A percentile compares a stretch with the other conserved stretches of the same genome.
Evolutionary conservation across 2,329 filamentous ascomycete species (phyloP).

Genomic region (Neopestalotiopsis sp.): DNA sequence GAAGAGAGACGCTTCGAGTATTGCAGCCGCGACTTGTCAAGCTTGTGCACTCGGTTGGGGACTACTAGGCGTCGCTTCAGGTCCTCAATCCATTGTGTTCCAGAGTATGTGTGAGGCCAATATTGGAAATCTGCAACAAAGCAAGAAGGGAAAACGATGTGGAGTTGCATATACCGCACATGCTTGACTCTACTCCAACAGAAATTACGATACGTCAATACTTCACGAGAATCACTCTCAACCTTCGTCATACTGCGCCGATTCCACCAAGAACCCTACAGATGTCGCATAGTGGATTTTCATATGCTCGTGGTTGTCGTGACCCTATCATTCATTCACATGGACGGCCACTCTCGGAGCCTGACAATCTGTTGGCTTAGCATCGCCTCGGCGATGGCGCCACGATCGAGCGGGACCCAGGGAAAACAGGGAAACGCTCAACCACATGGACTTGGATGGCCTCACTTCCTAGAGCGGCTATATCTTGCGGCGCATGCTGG

Average conservation of each 20-base stretch:
- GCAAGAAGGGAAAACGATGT: not conserved
- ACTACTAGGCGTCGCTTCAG: conserved; percentile 49
- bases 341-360: conserved; percentile 29
- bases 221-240: conserved; percentile 47
- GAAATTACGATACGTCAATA: conserved; percentile 41
- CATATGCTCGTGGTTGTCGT: conserved; percentile 42
- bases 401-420: conserved; percentile 15
- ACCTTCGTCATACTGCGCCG: conserved; percentile 44
- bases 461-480: conserved; percentile 33
- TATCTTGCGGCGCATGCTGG: conserved; percentile 35
- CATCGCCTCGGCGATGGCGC: conserved; percentile 15
- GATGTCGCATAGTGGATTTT: conserved; percentile 48
- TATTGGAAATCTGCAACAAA: conserved; percentile 48
- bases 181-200: conserved; percentile 39
- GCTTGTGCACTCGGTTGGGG: conserved; percentile 27
- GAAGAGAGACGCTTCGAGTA: conserved; percentile 20
- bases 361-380: conserved; percentile 18
- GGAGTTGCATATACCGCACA: conserved; percentile 41
- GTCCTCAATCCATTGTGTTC: conserved; percentile 55
- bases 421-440: conserved; percentile 24
- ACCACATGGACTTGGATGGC: conserved; percentile 30
- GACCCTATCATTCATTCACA: conserved; percentile 46
- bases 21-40: conserved; percentile 25
- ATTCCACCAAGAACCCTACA: conserved; percentile 33
- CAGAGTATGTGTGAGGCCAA: conserved; percentile 53